Evolutionary conservation across 139 green algal genomes (phyloP).

Genomic region (Axilococcus clingmanii): DNA sequence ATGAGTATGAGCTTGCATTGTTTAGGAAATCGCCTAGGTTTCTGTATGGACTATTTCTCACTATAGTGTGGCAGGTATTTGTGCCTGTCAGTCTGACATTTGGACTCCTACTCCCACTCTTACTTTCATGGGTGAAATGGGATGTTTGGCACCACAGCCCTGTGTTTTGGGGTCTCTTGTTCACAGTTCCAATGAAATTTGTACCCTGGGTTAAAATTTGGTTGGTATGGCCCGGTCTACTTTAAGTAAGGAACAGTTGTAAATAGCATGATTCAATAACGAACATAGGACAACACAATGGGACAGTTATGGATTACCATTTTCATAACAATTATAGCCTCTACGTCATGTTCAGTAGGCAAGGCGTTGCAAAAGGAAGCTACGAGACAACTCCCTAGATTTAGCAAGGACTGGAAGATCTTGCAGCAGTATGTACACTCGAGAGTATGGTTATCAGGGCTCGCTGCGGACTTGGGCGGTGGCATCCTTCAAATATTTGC

Average conservation of each 20-base stretch:
- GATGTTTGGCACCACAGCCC: constrained; percentile 18
- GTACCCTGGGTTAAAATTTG: constrained; percentile 7
- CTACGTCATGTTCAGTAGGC: constrained; percentile 73
- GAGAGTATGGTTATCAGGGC: constrained; percentile 54
- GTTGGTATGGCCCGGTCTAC: constrained; percentile 27
- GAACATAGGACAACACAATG: neutral
- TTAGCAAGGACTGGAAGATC: constrained; percentile 47
- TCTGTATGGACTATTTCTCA: constrained; percentile 3
- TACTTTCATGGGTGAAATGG: constrained; percentile 21
- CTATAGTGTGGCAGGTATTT: constrained; percentile 23
- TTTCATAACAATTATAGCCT: constrained; percentile 60
- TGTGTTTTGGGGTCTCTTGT: constrained; percentile 18
- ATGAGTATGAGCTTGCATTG: constrained; percentile 19
- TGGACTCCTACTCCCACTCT: constrained; percentile 15
- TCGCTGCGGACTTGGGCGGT: constrained; percentile 59
- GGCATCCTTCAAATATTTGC: constrained; percentile 75
- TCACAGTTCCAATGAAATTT: constrained; percentile 28
- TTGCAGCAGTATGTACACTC: constrained; percentile 45
- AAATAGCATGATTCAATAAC: neutral
- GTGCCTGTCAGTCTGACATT: constrained; percentile 15
- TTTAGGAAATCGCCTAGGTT: neutral
- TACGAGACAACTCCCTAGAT: constrained; percentile 48
- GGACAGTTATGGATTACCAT: constrained; percentile 47
- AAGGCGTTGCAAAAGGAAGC: constrained; percentile 83
- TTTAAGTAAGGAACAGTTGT: constrained; percentile 9